Evolutionary conservation across 306 rosid species (phyloP), one percentile per base, ranked within the genome.

Genomic region (Rosa rugosa): DNA sequence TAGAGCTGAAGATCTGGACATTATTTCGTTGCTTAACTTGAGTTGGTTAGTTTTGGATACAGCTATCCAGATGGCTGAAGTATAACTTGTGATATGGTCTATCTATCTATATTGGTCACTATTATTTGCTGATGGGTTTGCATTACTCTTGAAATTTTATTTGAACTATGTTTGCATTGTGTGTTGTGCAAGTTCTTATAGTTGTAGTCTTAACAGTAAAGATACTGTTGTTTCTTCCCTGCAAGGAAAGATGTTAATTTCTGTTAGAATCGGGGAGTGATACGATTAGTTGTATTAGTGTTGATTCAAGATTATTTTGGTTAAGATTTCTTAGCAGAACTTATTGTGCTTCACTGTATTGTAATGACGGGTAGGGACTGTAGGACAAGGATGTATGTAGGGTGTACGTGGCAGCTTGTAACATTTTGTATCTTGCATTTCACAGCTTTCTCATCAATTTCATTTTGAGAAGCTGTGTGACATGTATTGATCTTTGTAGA

Each of bases 1-100:
- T 77, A 45, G 71, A 67, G 47, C 80, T 49, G 74, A n/a, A 63
- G 71, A 73, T 72, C 34, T 63, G 62, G 82, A 71, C 47, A 38
- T 80, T 49, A 65, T 31, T 72, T 69, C 65, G 44, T 78, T 59
- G 69, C 79, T 72, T 14, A 46, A 77, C 81, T 83, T 72, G 68
- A 84, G 76, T 76, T 47, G 73, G 78, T 80, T 62, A 42, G 79
- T 72, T 14, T 27, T 42, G 62, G 72, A 47, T 67, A 67, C 79
- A 16, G 80, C 73, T 77, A 72, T 23, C 67, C 74, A 49, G 73
- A 64, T 72, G 64, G 36, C 54, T 12, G 36, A 23, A 38, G 56
- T 74, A 54, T 76, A 71, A 75, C 75, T 63, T 75, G 7, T 54
- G 78, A 36, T 46, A 56, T 46, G 62, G 31, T 67, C 72, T 45